phyloP scores from a whole-genome alignment of 805 yeast genomes.

The Teunomyces tritomae region DNA sequence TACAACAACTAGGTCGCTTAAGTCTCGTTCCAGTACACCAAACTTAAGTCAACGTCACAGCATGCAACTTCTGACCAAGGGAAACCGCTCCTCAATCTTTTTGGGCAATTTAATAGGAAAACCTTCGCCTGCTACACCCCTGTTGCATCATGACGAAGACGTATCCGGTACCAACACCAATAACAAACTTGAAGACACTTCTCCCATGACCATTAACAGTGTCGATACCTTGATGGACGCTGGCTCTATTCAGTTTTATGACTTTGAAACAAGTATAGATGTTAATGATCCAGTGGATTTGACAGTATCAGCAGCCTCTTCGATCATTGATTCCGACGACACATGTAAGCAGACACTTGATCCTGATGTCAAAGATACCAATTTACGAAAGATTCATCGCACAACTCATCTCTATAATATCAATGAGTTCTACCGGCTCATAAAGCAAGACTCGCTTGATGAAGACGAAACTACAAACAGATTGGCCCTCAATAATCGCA shows the following conservation, averaged over 20 bases:
- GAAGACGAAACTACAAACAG: conserved; percentile 5
- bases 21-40: conserved; percentile 22
- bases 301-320: neutral
- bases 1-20: conserved; percentile 8
- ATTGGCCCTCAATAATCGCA: conserved; percentile 17
- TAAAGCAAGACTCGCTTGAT: conserved; percentile 1
- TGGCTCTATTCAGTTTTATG: conserved; percentile 15
- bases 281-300: conserved; percentile 3
- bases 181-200: conserved; percentile 6
- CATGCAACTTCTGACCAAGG: neutral
- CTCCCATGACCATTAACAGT: conserved; percentile 10
- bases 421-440: conserved; percentile 13
- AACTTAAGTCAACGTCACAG: conserved; percentile 12
- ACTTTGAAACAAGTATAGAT: conserved; percentile 12
- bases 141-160: conserved; percentile 8
- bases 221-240: conserved; percentile 18
- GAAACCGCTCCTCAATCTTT: conserved; percentile 4
- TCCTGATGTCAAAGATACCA: conserved; percentile 3
- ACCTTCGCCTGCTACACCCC: conserved; percentile 5
- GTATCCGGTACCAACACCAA: conserved; percentile 7
- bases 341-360: neutral
- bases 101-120: conserved; percentile 5
- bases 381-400: conserved; percentile 7
- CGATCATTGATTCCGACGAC: conserved; percentile 1
- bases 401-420: conserved; percentile 16